phyloP scores from a whole-genome alignment of 495 filamentous ascomycete species.

The Penicillium paxilli region DNA sequence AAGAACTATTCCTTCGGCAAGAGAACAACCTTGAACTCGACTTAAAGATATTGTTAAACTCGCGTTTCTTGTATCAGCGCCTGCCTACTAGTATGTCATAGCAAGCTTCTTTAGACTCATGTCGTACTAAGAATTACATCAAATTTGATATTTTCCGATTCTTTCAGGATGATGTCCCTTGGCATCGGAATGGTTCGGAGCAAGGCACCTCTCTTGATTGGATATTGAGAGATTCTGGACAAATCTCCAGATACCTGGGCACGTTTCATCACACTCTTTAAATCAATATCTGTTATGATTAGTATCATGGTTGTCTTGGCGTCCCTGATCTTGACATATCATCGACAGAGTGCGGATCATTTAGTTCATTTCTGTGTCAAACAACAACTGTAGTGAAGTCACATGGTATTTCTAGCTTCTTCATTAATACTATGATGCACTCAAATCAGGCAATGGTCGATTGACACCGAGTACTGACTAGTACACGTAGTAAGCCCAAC shows the following conservation, averaged over 20 bases:
- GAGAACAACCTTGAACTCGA: too few relatives aligned
- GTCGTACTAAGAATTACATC: neutral
- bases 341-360: too few relatives aligned
- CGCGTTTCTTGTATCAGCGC: too few relatives aligned
- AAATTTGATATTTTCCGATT: neutral
- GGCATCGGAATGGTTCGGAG: neutral
- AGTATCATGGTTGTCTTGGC: neutral
- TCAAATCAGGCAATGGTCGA: too few relatives aligned
- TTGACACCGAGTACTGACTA: too few relatives aligned
- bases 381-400: too few relatives aligned
- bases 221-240: neutral
- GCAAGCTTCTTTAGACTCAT: neutral
- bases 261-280: neutral
- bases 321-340: neutral
- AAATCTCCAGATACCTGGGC: neutral
- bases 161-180: neutral
- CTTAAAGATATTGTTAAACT: too few relatives aligned
- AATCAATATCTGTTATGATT: neutral
- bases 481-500: conserved; percentile 44
- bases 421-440: too few relatives aligned
- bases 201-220: neutral
- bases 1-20: too few relatives aligned
- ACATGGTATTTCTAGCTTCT: too few relatives aligned
- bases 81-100: too few relatives aligned
- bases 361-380: too few relatives aligned